Conservation (phyloP, 192 early-diverging fungal genomes). For the Dissophora ornata region DNA sequence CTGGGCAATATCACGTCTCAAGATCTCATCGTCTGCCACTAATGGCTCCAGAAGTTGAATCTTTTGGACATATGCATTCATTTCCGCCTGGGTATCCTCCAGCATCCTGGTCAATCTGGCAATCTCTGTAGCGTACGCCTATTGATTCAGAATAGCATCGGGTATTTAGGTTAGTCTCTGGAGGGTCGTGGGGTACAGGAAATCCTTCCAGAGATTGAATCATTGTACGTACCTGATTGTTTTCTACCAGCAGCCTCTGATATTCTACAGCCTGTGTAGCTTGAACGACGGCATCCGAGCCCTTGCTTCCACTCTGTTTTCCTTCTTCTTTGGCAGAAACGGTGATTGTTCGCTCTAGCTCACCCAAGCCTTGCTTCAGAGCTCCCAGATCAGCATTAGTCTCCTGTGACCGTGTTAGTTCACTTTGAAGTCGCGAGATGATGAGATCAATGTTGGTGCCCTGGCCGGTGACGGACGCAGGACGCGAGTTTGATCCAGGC, state of each 20-base stretch:
- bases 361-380: conserved; percentile 45
- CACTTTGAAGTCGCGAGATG: conserved; percentile 48
- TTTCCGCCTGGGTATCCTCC: conserved; percentile 32
- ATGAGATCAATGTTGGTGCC: conserved; percentile 50
- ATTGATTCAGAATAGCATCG: not conserved
- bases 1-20: conserved; percentile 41
- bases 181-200: too few relatives aligned
- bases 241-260: conserved; percentile 14
- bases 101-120: conserved; percentile 17
- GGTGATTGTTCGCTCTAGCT: conserved; percentile 28
- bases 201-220: too few relatives aligned
- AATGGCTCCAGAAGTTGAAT: conserved; percentile 38
- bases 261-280: not conserved
- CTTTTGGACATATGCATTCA: conserved; percentile 50
- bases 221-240: conserved; percentile 21
- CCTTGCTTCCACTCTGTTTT: not conserved
- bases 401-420: conserved; percentile 42
- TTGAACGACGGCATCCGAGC: conserved; percentile 1
- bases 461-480: conserved; percentile 16
- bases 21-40: conserved; percentile 45
- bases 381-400: conserved; percentile 37
- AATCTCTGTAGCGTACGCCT: conserved; percentile 23
- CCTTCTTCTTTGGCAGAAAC: conserved; percentile 15
- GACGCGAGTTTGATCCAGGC: conserved; percentile 9
- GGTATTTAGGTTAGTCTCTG: too few relatives aligned